These are phyloP conservation scores for Luzula sylvatica DNA, from an alignment of 176 grass and related monocot species.

Conservation along the genomic window DNA sequence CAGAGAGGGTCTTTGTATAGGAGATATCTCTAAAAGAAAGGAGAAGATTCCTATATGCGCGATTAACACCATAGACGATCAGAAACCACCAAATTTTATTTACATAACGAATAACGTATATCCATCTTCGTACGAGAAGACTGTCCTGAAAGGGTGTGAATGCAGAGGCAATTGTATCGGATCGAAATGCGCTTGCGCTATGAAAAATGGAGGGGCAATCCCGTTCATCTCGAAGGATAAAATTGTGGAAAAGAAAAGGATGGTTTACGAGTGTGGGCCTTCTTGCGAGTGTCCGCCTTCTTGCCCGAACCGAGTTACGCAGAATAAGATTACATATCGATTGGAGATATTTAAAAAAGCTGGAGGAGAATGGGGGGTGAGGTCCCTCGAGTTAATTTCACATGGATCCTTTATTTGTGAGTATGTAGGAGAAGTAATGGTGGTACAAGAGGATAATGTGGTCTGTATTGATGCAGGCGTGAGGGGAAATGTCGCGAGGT, in stretches of 20 bases:
- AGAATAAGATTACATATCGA: constrained; percentile 50
- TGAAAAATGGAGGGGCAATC: constrained; percentile 73
- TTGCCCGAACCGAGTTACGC: constrained; percentile 70
- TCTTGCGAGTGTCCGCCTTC: constrained; percentile 49
- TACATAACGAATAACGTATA: constrained; percentile 2
- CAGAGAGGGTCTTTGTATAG: constrained; percentile 7
- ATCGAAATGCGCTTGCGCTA: constrained; percentile 51
- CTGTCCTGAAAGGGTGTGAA: constrained; percentile 44
- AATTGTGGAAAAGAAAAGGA: constrained; percentile 48
- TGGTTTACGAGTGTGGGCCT: constrained; percentile 68
- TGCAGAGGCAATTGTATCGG: constrained; percentile 45
- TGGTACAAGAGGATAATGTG: too few species aligned
- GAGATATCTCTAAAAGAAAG: too few species aligned
- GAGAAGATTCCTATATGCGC: too few species aligned
- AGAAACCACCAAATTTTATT: not conserved
- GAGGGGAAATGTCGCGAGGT: too few species aligned
- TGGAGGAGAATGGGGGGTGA: constrained; percentile 30
- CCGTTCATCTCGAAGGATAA: constrained; percentile 57
- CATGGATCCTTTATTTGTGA: too few species aligned
- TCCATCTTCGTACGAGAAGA: constrained; percentile 40
- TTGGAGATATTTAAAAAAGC: constrained; percentile 69
- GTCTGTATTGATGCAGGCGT: too few species aligned
- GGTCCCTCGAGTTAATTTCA: too few species aligned
- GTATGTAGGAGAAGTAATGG: too few species aligned
- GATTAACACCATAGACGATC: too few species aligned